Evolutionary conservation across 1,284 basidiomycete genomes (phyloP).

Genomic region (Entoloma clypeatum): DNA sequence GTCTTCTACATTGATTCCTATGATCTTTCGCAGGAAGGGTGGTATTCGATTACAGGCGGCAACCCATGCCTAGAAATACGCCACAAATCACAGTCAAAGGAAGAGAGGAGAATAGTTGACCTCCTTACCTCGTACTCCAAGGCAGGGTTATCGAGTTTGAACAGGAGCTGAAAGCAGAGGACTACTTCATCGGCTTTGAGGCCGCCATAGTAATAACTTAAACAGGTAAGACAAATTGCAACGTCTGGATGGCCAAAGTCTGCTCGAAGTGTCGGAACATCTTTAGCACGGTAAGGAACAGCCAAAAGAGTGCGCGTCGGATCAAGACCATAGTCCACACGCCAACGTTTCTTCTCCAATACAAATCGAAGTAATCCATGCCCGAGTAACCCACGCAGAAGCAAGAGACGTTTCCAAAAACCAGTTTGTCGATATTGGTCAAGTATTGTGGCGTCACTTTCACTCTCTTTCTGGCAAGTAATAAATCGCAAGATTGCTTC

Average conservation of each 20-base stretch:
- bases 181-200: slow-evolving; percentile 38
- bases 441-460: not conserved
- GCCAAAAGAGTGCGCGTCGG: slow-evolving; percentile 42
- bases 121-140: slow-evolving; percentile 32
- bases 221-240: slow-evolving; percentile 43
- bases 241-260: slow-evolving; percentile 58
- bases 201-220: slow-evolving; percentile 52
- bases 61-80: slow-evolving; percentile 34
- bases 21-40: slow-evolving; percentile 26
- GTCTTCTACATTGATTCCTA: slow-evolving; percentile 42
- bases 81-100: not conserved
- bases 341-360: slow-evolving; percentile 42
- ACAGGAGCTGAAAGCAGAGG: slow-evolving; percentile 37
- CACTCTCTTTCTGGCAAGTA: too few species aligned
- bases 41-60: slow-evolving; percentile 24
- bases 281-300: slow-evolving; percentile 53
- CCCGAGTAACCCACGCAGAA: slow-evolving; percentile 43
- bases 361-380: slow-evolving; percentile 39
- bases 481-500: slow-evolving; percentile 24
- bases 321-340: slow-evolving; percentile 52
- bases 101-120: not conserved
- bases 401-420: slow-evolving; percentile 36
- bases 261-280: slow-evolving; percentile 43
- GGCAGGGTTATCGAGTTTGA: slow-evolving; percentile 41
- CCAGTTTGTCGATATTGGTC: slow-evolving; percentile 13